Base-by-base conservation (phyloP, 1,139 yeast species). In the Petasospora rhodanensis region DNA sequence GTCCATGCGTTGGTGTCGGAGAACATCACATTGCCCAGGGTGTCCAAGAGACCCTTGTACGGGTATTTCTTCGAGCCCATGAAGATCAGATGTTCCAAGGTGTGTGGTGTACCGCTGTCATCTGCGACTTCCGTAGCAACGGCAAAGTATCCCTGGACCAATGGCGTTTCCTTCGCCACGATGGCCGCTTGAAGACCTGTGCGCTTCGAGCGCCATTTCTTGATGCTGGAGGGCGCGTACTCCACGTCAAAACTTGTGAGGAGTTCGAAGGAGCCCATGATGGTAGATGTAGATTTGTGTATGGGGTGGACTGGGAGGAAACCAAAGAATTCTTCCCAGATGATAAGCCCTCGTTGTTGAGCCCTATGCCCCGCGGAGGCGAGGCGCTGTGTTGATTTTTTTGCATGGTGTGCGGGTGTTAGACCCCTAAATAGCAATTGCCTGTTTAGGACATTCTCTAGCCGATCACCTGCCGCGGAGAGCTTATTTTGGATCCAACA, bases 1-100 rank as follows among this genome's bases (percentile, higher is more conserved):
- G 99, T 91, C 96, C 96, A 89, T 0, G 99, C 99, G 54, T 93
- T 93, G 1, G 98, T 93, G 7, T 78, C 70, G 1, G 96, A 83
- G 58, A 82, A 82, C 46, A 87, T 79, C 38, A 86, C 62, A 54
- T 87, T 86, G 6, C 97, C 96, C 37, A 89, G 68, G 7, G 79
- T 79, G 51, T 93, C 98, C 31, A 93, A 66, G 34, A 89, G 64
- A 4, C 98, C 98, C 58, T 91, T 91, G 57, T 80, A 89, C 0
- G 98, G 98, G 48, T 79, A 86, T 39, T 79, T 76, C 41, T 80
- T 68, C 3, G 96, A 84, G 1, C 99, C 99, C 95, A 89, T 84
- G 55, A 93, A 93, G 25, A 91, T 71, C 54, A 93, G 66, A 61
- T 93, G 99, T 59, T 93, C 98, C 35, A 93, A 63, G 1, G 99